Evolutionary conservation across 176 grass and related monocot genomes (phyloP).

Genomic region (Alopecurus myosuroides): DNA sequence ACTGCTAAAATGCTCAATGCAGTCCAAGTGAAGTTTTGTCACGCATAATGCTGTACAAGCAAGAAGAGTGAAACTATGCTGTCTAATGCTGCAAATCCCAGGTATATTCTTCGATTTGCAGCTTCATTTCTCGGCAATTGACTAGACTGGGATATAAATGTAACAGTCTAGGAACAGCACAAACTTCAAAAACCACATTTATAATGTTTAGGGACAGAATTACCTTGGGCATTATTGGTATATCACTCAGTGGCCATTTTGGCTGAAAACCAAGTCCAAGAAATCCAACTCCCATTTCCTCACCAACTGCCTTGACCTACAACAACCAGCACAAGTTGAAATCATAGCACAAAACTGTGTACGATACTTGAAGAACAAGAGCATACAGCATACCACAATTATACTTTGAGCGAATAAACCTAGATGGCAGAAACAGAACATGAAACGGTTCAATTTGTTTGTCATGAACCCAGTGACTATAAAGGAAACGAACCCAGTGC

Average conservation of each 20-base stretch:
- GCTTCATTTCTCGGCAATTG: neutral
- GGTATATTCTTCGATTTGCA: neutral
- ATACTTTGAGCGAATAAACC: neutral
- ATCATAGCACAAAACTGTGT: neutral
- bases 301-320: slow-evolving; percentile 93
- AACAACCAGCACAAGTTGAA: slow-evolving; percentile 11
- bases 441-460: neutral
- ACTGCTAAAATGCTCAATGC: neutral
- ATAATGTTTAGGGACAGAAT: slow-evolving; percentile 1
- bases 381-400: neutral
- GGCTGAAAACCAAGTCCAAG: slow-evolving; percentile 96
- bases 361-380: neutral
- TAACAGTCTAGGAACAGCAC: neutral
- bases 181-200: slow-evolving; percentile 2
- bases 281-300: slow-evolving; percentile 97
- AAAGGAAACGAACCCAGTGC: neutral
- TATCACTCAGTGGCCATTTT: slow-evolving; percentile 71
- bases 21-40: neutral
- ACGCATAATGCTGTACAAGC: neutral
- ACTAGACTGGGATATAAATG: neutral
- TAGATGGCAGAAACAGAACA: neutral
- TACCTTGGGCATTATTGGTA: slow-evolving; percentile 98
- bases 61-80: neutral
- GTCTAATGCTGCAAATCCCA: neutral
- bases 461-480: neutral